Percentiles rank a stretch among this genome's conserved stretches.
These are phyloP conservation scores for Solanum chilense DNA, from an alignment of 257 asterid genomes.

Conservation along the genomic window DNA sequence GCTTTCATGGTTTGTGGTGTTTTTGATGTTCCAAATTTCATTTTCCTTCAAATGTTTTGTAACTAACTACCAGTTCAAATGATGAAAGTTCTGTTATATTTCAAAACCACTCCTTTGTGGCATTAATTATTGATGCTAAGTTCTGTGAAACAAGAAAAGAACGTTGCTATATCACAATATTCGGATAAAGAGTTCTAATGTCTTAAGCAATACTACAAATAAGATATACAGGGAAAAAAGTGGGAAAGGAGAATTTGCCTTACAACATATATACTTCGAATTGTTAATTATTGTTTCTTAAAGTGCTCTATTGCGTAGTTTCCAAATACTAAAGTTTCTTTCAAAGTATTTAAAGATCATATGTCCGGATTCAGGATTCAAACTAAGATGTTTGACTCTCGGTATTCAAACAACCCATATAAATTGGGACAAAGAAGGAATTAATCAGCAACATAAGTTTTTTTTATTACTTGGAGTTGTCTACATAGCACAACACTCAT, in stretches of 20 bases:
- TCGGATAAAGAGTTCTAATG: neutral
- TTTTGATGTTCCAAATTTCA: neutral
- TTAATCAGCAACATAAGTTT: too few species aligned
- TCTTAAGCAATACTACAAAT: neutral
- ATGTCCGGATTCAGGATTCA: too few species aligned
- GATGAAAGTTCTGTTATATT: neutral
- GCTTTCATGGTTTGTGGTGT: neutral
- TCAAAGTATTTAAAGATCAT: too few species aligned
- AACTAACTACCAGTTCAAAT: neutral
- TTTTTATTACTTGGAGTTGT: too few species aligned
- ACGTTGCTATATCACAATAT: neutral
- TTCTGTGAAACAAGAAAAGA: neutral
- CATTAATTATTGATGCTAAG: neutral
- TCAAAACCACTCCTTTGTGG: neutral
- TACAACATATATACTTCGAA: too few species aligned
- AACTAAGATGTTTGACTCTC: too few species aligned
- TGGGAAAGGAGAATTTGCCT: neutral
- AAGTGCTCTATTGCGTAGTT: too few species aligned
- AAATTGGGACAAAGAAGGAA: too few species aligned
- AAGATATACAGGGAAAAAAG: neutral
- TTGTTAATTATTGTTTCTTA: too few species aligned
- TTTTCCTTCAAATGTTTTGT: neutral
- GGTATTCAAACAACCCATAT: too few species aligned
- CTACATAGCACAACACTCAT: too few species aligned
- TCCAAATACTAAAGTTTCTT: too few species aligned